A percentile compares a stretch with the other conserved stretches of the same genome.
These are phyloP conservation scores for Rhodocollybia butyracea DNA, from an alignment of 768 basidiomycete species.

Conservation along the genomic window DNA sequence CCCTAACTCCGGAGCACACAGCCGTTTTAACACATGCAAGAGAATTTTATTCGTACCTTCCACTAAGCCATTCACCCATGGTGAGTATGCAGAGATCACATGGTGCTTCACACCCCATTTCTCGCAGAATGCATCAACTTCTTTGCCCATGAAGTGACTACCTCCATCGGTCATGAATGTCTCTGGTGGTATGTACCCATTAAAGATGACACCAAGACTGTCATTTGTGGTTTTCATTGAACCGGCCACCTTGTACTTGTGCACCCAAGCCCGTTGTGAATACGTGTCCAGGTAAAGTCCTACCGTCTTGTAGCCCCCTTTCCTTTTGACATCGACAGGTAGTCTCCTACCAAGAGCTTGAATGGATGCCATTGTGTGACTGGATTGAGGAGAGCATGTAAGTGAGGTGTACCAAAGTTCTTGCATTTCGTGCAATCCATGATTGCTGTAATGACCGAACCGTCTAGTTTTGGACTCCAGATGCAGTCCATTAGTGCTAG, in stretches of 20 bases:
- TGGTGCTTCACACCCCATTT: too few relatives aligned
- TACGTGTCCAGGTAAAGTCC: slow-evolving; percentile 27
- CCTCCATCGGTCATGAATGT: slow-evolving; percentile 14
- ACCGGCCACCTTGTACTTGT: slow-evolving; percentile 18
- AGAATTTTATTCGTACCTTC: too few relatives aligned
- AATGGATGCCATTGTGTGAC: slow-evolving; percentile 17
- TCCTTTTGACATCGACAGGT: slow-evolving; percentile 11
- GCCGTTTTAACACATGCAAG: slow-evolving; percentile 18
- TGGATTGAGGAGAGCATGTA: slow-evolving; percentile 28
- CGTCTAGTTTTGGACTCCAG: slow-evolving; percentile 20
- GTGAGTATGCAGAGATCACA: too few relatives aligned
- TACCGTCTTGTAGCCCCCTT: slow-evolving; percentile 10
- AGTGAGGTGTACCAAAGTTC: slow-evolving; percentile 7
- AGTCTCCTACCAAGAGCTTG: slow-evolving; percentile 14
- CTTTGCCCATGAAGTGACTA: slow-evolving; percentile 30
- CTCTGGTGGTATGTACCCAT: slow-evolving; percentile 21
- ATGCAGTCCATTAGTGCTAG: slow-evolving; percentile 11
- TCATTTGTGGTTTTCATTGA: slow-evolving; percentile 13
- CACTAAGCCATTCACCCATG: too few relatives aligned
- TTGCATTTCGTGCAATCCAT: slow-evolving; percentile 15
- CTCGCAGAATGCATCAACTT: slow-evolving; percentile 25
- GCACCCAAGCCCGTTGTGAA: slow-evolving; percentile 27
- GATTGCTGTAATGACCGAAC: slow-evolving; percentile 18
- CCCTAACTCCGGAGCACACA: slow-evolving; percentile 24
- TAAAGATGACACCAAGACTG: slow-evolving; percentile 14